Conservation (phyloP, 495 filamentous ascomycete genomes). For the Paragyromitra xinjiangensis region DNA sequence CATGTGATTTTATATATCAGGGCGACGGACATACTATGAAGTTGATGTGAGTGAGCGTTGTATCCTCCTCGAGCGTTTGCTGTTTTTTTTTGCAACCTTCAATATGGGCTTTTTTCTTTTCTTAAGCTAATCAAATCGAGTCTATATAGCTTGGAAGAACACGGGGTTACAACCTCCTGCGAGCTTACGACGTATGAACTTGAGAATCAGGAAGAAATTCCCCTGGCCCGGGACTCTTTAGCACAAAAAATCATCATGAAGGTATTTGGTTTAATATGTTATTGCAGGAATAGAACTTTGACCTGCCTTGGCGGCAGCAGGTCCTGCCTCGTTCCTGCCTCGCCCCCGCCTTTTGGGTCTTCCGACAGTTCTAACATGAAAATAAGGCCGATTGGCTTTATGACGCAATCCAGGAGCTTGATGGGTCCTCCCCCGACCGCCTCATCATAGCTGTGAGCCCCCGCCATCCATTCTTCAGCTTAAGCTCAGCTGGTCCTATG, state of each 20-base stretch:
- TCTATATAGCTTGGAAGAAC: slow-evolving; percentile 83
- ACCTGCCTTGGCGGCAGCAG: not conserved
- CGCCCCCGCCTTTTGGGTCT: not conserved
- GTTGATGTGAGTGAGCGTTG: slow-evolving; percentile 41
- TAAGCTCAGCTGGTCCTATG: slow-evolving; percentile 76
- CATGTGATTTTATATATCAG: slow-evolving; percentile 81
- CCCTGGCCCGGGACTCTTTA: slow-evolving; percentile 78
- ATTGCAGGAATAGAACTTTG: not conserved
- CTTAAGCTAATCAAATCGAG: slow-evolving; percentile 44
- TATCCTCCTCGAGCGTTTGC: not conserved
- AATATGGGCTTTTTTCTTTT: not conserved
- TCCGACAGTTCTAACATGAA: not conserved
- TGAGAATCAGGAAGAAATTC: slow-evolving; percentile 73
- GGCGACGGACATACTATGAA: slow-evolving; percentile 73
- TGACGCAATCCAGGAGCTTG: slow-evolving; percentile 53
- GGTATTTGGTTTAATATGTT: slow-evolving; percentile 9
- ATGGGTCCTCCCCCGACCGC: slow-evolving; percentile 64
- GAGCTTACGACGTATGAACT: slow-evolving; percentile 90
- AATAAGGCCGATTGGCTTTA: slow-evolving; percentile 53
- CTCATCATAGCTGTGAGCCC: slow-evolving; percentile 72
- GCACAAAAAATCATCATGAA: slow-evolving; percentile 92
- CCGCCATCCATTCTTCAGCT: slow-evolving; percentile 73
- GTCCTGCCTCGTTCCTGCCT: not conserved
- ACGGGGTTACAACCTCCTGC: slow-evolving; percentile 88
- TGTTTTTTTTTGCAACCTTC: not conserved